Base-by-base conservation (phyloP, 2,329 filamentous ascomycete species). In the Tolypocladium sp. region DNA sequence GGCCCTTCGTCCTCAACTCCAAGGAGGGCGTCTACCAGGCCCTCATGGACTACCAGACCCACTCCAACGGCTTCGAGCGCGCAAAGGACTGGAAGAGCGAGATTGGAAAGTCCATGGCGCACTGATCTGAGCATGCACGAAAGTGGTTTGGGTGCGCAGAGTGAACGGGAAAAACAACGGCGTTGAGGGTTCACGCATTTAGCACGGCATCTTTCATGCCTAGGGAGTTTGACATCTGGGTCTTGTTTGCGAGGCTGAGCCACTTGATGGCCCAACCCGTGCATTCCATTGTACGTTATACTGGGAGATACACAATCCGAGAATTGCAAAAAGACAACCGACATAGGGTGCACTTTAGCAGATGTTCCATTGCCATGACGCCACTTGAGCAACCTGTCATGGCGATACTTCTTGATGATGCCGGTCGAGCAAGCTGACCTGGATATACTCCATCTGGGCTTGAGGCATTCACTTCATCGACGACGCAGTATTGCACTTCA, bases 61-160 rank as follows among this genome's bases (percentile, higher is more conserved):
- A 84, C 63, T 79, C 81, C 42, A 92, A 93, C 71, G 90, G 90
- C 5, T 94, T 94, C 66, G 91, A 94, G 77, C 80, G 89, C 62
- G 89, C 89, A 1, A 81, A 84, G 63, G 83, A 85, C 37, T 96
- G 92, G 91, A 76, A 87, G 73, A 92, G 89, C 69, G 88, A 95
- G 76, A 96, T 96, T 81, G 90, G 90, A 42, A 92, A 91, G 80
- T 79, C 79, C 17, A 91, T 91, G 87, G 73, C 69, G 42, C 69
- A 73, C 17, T 78, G 65, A 64, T 30, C 2, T 13, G 33, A 38
- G 13, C 17, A 30, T 22, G 7, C 30, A 7, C 8, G 6, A 8
- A 20, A 0, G 30, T 22, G 27, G 20, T 20, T 12, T 12, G 49
- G 20, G 9, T 7, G 5, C 2, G 17, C 4, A 22, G 30, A 52